Conservation (phyloP, 495 filamentous ascomycete genomes). For the Aspergillus nanangensis region DNA sequence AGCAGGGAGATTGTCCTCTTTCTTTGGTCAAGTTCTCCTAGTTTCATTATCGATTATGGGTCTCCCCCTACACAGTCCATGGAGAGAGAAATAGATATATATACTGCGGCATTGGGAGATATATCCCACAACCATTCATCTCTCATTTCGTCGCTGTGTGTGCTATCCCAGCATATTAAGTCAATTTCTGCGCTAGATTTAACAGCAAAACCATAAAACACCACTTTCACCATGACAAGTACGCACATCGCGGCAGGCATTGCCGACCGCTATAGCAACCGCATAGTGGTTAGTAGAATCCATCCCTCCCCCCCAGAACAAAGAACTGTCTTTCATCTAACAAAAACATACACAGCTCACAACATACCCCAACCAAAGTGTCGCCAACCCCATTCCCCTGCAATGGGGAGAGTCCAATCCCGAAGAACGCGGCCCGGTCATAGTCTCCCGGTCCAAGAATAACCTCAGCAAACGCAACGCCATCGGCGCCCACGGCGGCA, state of each 20-base stretch:
- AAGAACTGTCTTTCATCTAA: background rate
- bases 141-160: too few species aligned
- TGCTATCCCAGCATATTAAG: too few species aligned
- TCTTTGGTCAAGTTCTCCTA: too few species aligned
- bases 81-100: too few species aligned
- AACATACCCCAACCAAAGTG: constrained; percentile 81
- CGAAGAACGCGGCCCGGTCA: constrained; percentile 66
- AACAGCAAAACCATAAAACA: background rate
- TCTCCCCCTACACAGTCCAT: too few species aligned
- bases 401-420: constrained; percentile 74
- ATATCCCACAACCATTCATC: too few species aligned
- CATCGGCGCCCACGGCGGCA: constrained; percentile 79
- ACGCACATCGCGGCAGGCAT: background rate
- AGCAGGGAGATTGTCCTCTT: too few species aligned
- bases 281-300: constrained; percentile 10
- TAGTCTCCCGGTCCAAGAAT: constrained; percentile 65
- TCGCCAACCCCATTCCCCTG: constrained; percentile 77
- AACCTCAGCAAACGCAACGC: constrained; percentile 79
- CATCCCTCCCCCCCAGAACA: background rate
- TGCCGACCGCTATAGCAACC: constrained; percentile 6
- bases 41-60: too few species aligned
- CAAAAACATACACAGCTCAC: constrained; percentile 55
- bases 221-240: background rate
- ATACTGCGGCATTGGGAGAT: too few species aligned
- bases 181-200: background rate